Conservation (phyloP, 75 land plant genomes). For the Cupressus sempervirens region DNA sequence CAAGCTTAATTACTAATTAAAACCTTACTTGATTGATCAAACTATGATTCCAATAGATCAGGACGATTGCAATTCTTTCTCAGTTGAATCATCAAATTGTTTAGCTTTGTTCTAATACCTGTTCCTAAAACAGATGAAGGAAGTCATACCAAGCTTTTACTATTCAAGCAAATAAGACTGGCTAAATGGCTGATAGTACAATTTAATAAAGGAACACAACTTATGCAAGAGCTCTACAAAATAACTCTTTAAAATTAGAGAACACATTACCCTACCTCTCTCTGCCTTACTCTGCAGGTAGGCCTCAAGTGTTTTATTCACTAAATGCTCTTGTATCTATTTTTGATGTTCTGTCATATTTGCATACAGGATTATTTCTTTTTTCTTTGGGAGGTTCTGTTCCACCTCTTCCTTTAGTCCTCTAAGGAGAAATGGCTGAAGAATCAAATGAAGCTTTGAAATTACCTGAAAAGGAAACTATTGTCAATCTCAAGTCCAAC, state of each 20-base stretch:
- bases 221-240: neutral
- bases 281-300: slow-evolving; percentile 41
- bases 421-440: slow-evolving; percentile 83
- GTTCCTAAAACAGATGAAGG: slow-evolving; percentile 21
- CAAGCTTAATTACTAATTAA: neutral
- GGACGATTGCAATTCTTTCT: slow-evolving; percentile 95
- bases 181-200: neutral
- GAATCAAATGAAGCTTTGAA: slow-evolving; percentile 69
- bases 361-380: slow-evolving; percentile 89
- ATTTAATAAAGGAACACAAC: neutral
- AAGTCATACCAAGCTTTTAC: neutral
- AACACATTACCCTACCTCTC: slow-evolving; percentile 11
- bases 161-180: neutral
- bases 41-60: slow-evolving; percentile 64
- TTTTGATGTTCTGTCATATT: slow-evolving; percentile 75
- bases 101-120: slow-evolving; percentile 52
- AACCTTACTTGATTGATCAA: slow-evolving; percentile 53
- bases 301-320: slow-evolving; percentile 58
- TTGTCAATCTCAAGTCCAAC: neutral
- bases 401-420: slow-evolving; percentile 87
- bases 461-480: slow-evolving; percentile 50
- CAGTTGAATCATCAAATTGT: slow-evolving; percentile 69
- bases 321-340: slow-evolving; percentile 61
- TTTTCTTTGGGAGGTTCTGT: slow-evolving; percentile 74
- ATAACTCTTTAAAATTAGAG: neutral